Percentiles rank a stretch among this genome's conserved stretches.
Evolutionary conservation across 192 early-diverging fungal genomes (phyloP).

Genomic region (Coemansia reversa): DNA sequence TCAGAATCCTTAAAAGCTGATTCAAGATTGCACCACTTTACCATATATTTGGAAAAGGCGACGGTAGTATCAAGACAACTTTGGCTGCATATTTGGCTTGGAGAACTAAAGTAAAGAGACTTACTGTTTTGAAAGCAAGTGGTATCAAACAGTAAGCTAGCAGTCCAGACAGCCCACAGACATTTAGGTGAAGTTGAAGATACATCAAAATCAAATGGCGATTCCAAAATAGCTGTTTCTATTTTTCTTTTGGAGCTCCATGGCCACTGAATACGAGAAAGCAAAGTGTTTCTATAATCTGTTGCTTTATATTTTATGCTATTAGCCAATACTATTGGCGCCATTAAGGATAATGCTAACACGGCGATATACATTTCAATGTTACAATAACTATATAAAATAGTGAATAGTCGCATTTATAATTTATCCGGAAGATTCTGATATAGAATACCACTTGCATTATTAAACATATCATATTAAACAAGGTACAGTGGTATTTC

Average conservation of each 20-base stretch:
- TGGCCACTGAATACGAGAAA: conserved; percentile 32
- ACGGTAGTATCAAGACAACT: conserved; percentile 40
- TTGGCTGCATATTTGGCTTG: conserved; percentile 34
- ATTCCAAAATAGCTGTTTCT: conserved; percentile 28
- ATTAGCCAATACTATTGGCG: not conserved
- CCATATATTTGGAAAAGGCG: conserved; percentile 32
- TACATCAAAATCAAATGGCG: conserved; percentile 34
- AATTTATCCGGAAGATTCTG: not conserved
- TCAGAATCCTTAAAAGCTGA: conserved; percentile 8
- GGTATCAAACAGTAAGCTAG: conserved; percentile 26
- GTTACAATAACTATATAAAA: not conserved
- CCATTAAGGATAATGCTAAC: not conserved
- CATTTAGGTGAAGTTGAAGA: conserved; percentile 25
- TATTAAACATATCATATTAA: too few relatives aligned
- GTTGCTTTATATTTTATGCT: not conserved
- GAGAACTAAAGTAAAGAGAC: conserved; percentile 42
- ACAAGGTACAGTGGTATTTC: too few relatives aligned
- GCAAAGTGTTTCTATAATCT: too few relatives aligned
- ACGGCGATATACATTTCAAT: not conserved
- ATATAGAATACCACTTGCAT: not conserved
- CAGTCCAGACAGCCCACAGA: conserved; percentile 19
- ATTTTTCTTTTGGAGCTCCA: conserved; percentile 27
- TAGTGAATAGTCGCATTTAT: not conserved
- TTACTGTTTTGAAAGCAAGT: conserved; percentile 29
- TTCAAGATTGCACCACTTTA: conserved; percentile 26